Evolutionary conservation across 192 early-diverging fungal species (phyloP), one percentile per base, ranked within the genome.

Genomic region (Kickxella alabastrina): DNA sequence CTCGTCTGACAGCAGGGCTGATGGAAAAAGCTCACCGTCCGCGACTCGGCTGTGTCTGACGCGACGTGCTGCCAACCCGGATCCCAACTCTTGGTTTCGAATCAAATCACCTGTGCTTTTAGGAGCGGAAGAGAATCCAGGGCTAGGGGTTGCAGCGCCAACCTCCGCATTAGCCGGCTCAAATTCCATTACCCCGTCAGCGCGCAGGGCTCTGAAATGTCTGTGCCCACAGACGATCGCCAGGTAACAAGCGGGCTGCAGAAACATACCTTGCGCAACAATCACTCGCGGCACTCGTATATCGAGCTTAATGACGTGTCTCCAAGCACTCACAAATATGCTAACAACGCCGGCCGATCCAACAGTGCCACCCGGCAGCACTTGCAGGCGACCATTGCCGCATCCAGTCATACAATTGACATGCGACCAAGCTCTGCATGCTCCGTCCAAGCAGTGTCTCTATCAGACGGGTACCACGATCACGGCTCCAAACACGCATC

Each of bases 11-110:
- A 43, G 31, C 17, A 52, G 22, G 0, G 54, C 27, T 14, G 50
- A 49, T 4, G 60, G 48, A 38, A 75, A 75, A 50, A 37, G 65
- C 17, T 75, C 72, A 17, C 72, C 72, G 1, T 75, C 72, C 1
- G 72, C 65, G 72, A 75, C 32, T 68, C 65, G 32, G 60, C 72
- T 8, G 72, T 67, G 13, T 67, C 71, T 1, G 71, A 75, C 29
- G 25, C 65, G 8, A 75, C 71, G 9, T 75, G 71, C 45, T 29
- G 60, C 72, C 31, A 75, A 65, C 13, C 72, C 72, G 2, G 72
- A 75, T 18, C 72, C 72, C 18, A 75, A 59, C 53, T 48, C 64
- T 6, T 75, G 72, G 65, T 68, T 68, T 45, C 65, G 65, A 24
- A 68, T 68, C 22, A 45, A 57, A 21, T 75, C 72, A 1, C 72